Evolutionary conservation across 768 basidiomycete genomes (phyloP), one percentile per base, ranked within the genome.

Genomic region (Lactarius vividus): DNA sequence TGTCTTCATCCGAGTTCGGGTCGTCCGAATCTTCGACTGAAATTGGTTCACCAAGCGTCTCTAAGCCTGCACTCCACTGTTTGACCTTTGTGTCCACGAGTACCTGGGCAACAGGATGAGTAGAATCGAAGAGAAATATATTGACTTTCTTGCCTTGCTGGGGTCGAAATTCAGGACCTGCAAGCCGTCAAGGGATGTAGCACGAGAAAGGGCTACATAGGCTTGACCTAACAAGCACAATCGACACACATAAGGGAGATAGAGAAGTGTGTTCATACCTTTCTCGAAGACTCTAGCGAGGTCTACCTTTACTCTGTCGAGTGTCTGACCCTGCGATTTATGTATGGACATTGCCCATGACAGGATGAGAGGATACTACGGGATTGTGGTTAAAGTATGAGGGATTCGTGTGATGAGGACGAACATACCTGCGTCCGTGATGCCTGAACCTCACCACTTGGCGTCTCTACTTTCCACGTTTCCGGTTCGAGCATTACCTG

Each of bases 341-440:
- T 99, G 97, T 68, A 98, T 98, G 56, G 90, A 92, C 93, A 98
- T 96, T 0, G 96, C 96, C 96, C 96, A 98, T 0, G 96, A 84
- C 44, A 96, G 81, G 65, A 97, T 95, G 29, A 98, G 74, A 0
- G 93, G 94, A 2, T 96, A 75, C 92, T 96, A 70, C 11, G 10
- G 31, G 15, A 26, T 13, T 39, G 20, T n/a, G 35, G 54, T 53
- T n/a, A 64, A 53, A 44, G 37, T 40, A 42, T 52, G 26, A 28
- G 13, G 35, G 46, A 40, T 26, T 4, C 58, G 28, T 49, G 57
- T 18, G 61, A 46, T 29, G 26, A 31, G 28, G 61, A 28, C 49
- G 26, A 52, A 29, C 82, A 31, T 61, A 95, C 92, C 85, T 98
- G 96, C 2, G 79, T 81, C 70, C 96, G 79, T 64, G 84, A 86